Conservation (phyloP, 495 filamentous ascomycete genomes). For the Aspergillus homomorphus region DNA sequence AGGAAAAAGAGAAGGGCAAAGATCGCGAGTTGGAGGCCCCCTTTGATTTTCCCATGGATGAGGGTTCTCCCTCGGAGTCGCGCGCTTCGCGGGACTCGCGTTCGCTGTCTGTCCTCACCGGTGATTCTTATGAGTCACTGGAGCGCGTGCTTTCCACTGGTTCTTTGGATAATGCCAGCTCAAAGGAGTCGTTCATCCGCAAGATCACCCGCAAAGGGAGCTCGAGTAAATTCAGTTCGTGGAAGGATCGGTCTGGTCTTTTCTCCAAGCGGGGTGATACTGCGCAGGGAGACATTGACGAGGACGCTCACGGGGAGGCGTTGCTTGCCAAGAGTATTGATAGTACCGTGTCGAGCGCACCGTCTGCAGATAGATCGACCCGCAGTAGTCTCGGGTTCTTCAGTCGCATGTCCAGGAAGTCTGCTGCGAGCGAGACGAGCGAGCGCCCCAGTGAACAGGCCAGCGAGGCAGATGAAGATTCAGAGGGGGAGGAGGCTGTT, state of each 20-base stretch:
- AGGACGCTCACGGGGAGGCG: slow-evolving; percentile 42
- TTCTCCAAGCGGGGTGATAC: slow-evolving; percentile 62
- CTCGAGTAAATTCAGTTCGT: slow-evolving; percentile 75
- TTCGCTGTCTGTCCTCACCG: slow-evolving; percentile 58
- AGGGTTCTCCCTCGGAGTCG: slow-evolving; percentile 58
- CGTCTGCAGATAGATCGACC: slow-evolving; percentile 44
- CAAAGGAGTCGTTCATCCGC: slow-evolving; percentile 63
- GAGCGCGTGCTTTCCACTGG: slow-evolving; percentile 66
- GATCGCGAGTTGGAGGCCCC: slow-evolving; percentile 31
- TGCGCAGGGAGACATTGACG: slow-evolving; percentile 49
- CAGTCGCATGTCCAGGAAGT: slow-evolving; percentile 47
- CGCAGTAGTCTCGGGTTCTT: slow-evolving; percentile 50
- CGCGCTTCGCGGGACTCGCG: slow-evolving; percentile 61
- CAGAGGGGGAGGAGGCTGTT: slow-evolving; percentile 27
- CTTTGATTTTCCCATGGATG: slow-evolving; percentile 43
- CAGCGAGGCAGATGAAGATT: slow-evolving; percentile 49
- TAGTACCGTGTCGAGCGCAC: slow-evolving; percentile 41
- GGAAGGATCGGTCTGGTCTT: slow-evolving; percentile 61
- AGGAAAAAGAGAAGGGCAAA: slow-evolving; percentile 34
- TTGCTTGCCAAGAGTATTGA: slow-evolving; percentile 50
- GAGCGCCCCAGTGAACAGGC: slow-evolving; percentile 47
- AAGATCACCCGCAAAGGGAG: slow-evolving; percentile 77
- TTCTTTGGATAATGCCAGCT: slow-evolving; percentile 56
- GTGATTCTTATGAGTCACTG: slow-evolving; percentile 73
- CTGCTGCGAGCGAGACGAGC: slow-evolving; percentile 42